These are phyloP conservation scores for Neopestalotiopsis clavispora DNA, from an alignment of 2,329 filamentous ascomycete genomes.

Conservation along the genomic window DNA sequence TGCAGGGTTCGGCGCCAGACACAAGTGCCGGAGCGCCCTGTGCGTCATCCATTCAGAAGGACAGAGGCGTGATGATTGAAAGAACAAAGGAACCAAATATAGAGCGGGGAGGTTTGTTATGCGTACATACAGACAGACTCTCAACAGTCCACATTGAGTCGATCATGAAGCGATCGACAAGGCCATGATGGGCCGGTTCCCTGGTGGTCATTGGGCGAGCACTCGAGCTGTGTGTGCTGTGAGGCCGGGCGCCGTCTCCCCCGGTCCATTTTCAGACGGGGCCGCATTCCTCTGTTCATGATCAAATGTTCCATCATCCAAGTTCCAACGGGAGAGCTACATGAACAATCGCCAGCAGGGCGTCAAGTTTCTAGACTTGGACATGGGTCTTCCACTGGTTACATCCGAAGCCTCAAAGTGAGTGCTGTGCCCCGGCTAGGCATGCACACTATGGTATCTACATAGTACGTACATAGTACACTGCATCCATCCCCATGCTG, in stretches of 20 bases:
- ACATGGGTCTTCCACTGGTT: not conserved
- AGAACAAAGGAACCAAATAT: not conserved
- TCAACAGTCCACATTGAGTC: not conserved
- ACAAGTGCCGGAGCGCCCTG: not conserved
- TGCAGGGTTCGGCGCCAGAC: not conserved
- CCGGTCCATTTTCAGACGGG: not conserved
- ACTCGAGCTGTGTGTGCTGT: not conserved
- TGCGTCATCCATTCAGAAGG: not conserved
- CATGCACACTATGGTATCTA: not conserved
- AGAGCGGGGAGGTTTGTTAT: not conserved
- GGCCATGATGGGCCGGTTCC: not conserved
- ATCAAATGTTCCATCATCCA: not conserved
- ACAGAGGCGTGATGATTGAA: not conserved
- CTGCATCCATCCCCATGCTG: not conserved
- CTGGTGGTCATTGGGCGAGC: not conserved
- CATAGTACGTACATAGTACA: constrained; percentile 1
- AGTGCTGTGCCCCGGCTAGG: not conserved
- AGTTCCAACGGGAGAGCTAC: constrained; percentile 1
- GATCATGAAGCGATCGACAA: not conserved
- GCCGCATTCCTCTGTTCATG: not conserved
- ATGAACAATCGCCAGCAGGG: constrained; percentile 1
- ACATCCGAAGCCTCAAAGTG: not conserved
- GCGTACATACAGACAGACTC: not conserved
- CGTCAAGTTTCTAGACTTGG: not conserved
- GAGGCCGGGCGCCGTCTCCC: not conserved